Evolutionary conservation across 306 rosid species (phyloP), one percentile per base, ranked within the genome.

Genomic region (Oemleria cerasiformis): DNA sequence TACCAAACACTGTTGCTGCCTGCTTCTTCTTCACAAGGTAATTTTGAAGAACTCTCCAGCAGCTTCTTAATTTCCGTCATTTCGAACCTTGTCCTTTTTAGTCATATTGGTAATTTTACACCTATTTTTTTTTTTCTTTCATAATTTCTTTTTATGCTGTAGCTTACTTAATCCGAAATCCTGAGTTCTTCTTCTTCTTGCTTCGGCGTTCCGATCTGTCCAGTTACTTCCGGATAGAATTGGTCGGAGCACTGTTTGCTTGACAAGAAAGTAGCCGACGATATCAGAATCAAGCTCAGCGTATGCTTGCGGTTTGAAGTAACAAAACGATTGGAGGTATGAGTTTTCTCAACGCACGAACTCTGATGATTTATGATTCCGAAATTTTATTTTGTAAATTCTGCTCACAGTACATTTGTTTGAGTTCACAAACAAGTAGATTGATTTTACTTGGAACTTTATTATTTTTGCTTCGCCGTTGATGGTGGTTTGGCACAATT

Each of bases 151-250:
- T 40, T 40, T 68, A 16, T 30, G 7, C 25, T 55, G n/a, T 19
- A 34, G 66, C 49, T 53, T 17, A n/a, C 42, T n/a, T n/a, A n/a
- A 8, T 20, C 48, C 41, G 14, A 45, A 53, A 19, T 55, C 55
- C 21, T 41, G 16, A 5, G 5, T 53, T 39, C 57, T 56, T 59
- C 44, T 72, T 72, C 45, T 34, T 17, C 3, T 41, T 61, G 39
- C 23, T 64, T 66, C 12, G 60, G 62, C 16, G 45, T 78, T 79
- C 60, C 84, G 90, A 92, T 89, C 92, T 84, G 79, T 65, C 38
- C 16, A 17, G 63, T 77, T 73, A 19, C 41, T 55, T 42, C 48
- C 21, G 47, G 65, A 51, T 70, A 30, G 15, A 40, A 66, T 76
- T 62, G 55, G 21, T 38, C n/a, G 19, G 17, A 63, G 21, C 19